Percentiles rank a stretch among this genome's conserved stretches.
Conservation (phyloP, 1,284 basidiomycete genomes). For the Xerocomus amazonicus region DNA sequence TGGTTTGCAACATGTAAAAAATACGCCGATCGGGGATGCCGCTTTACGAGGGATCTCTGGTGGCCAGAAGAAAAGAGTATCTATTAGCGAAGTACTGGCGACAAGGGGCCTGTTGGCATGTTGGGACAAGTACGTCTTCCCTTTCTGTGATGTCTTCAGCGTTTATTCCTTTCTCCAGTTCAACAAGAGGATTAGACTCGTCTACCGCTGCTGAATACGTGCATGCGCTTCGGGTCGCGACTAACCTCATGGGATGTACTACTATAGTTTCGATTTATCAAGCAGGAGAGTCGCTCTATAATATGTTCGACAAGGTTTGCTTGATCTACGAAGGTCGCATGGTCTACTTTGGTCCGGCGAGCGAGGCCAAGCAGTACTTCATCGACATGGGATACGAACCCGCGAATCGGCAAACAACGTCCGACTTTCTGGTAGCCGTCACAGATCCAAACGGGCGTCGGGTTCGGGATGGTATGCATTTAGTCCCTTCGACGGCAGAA, state of each 20-base stretch:
- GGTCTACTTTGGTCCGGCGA: conserved; percentile 65
- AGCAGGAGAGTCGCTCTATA: conserved; percentile 49
- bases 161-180: conserved; percentile 30
- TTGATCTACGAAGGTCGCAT: conserved; percentile 68
- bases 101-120: conserved; percentile 41
- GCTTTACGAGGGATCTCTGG: conserved; percentile 75
- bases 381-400: conserved; percentile 64
- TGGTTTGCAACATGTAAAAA: conserved; percentile 57
- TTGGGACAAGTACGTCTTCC: conserved; percentile 46
- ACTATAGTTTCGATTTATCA: conserved; percentile 70
- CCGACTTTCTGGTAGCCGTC: conserved; percentile 60
- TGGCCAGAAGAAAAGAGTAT: conserved; percentile 73
- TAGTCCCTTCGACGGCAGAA: conserved; percentile 55
- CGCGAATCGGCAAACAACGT: conserved; percentile 56
- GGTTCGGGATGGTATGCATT: conserved; percentile 44
- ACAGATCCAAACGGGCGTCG: conserved; percentile 60
- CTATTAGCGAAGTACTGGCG: conserved; percentile 50
- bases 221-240: conserved; percentile 53
- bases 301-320: conserved; percentile 66
- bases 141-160: not conserved
- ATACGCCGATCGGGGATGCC: conserved; percentile 68
- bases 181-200: conserved; percentile 69
- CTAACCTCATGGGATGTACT: conserved; percentile 49
- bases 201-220: conserved; percentile 66
- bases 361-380: conserved; percentile 62